Percentiles rank a stretch among this genome's conserved stretches.
These are phyloP conservation scores for Cercospora zeae-maydis DNA, from an alignment of 2,329 filamentous ascomycete genomes.

Conservation along the genomic window DNA sequence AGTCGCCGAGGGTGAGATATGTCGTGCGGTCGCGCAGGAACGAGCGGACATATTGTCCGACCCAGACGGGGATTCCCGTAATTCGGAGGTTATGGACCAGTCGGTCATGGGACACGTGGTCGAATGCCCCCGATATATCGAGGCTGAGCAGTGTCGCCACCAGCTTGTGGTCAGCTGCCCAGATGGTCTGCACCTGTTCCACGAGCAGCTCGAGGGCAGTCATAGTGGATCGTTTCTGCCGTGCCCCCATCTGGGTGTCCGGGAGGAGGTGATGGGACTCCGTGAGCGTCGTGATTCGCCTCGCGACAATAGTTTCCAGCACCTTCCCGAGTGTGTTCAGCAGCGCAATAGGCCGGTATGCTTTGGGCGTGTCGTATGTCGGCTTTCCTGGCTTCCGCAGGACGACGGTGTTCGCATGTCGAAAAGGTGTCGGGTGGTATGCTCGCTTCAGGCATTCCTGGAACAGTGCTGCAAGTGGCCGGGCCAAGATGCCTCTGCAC, in stretches of 20 bases:
- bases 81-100: constrained; percentile 35
- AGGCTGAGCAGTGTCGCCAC: constrained; percentile 35
- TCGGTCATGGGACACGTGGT: constrained; percentile 38
- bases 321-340: constrained; percentile 34
- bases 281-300: constrained; percentile 20
- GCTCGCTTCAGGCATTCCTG: no score
- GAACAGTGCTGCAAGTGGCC: no score
- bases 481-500: no score
- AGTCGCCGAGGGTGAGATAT: background rate
- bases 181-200: constrained; percentile 25
- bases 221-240: constrained; percentile 28
- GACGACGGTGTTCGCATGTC: constrained; percentile 26
- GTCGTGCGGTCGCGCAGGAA: background rate
- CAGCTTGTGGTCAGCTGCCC: constrained; percentile 19
- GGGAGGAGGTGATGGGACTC: constrained; percentile 26
- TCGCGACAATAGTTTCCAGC: constrained; percentile 31
- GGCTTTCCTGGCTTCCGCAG: constrained; percentile 31
- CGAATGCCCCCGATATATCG: constrained; percentile 34
- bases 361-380: constrained; percentile 29
- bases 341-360: constrained; percentile 31
- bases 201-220: constrained; percentile 32
- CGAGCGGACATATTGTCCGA: background rate
- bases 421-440: constrained; percentile 11
- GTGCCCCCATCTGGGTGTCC: constrained; percentile 29
- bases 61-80: background rate